A percentile compares a stretch with the other conserved stretches of the same genome.
phyloP scores from a whole-genome alignment of 768 basidiomycete genomes.

The Baorangia bicolor region DNA sequence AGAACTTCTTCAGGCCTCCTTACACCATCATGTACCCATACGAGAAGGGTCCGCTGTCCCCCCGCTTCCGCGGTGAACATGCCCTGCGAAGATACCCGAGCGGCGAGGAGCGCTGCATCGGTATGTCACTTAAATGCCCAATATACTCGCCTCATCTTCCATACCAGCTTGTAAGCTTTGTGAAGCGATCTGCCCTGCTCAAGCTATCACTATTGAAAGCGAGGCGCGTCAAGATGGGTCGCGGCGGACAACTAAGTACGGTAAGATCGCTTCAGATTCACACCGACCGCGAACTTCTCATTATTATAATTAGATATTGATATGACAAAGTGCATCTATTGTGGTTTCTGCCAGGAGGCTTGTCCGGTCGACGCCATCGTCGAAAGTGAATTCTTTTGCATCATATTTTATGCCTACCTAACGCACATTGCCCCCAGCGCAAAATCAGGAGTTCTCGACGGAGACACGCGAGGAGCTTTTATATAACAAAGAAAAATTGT shows the following conservation, averaged over 20 bases:
- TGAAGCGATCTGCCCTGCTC: conserved; percentile 98
- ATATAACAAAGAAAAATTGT: conserved; percentile 99
- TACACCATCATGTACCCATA: conserved; percentile 99
- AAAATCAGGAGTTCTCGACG: conserved; percentile 97
- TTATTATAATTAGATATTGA: conserved; percentile 72
- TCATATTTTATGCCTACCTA: conserved; percentile 2
- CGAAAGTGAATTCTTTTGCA: conserved; percentile 67
- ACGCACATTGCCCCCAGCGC: conserved; percentile 51
- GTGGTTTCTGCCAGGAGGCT: conserved; percentile 99
- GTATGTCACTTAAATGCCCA: conserved; percentile 45
- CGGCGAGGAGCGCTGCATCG: conserved; percentile 98
- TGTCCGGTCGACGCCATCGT: conserved; percentile 99
- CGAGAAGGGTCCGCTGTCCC: conserved; percentile 96
- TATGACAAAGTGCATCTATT: conserved; percentile 99
- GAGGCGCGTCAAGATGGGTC: conserved; percentile 95
- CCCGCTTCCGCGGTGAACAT: conserved; percentile 98
- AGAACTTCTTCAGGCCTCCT: conserved; percentile 90
- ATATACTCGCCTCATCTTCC: conserved; percentile 4
- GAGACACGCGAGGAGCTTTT: conserved; percentile 98
- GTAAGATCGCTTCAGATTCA: conserved; percentile 39
- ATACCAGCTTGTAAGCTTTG: conserved; percentile 92
- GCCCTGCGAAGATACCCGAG: conserved; percentile 94
- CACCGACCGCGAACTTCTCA: neutral
- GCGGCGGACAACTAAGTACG: conserved; percentile 96
- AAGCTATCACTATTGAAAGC: conserved; percentile 99